These are phyloP conservation scores for Chaetomium fimeti DNA, from an alignment of 495 filamentous ascomycete species.

Conservation along the genomic window DNA sequence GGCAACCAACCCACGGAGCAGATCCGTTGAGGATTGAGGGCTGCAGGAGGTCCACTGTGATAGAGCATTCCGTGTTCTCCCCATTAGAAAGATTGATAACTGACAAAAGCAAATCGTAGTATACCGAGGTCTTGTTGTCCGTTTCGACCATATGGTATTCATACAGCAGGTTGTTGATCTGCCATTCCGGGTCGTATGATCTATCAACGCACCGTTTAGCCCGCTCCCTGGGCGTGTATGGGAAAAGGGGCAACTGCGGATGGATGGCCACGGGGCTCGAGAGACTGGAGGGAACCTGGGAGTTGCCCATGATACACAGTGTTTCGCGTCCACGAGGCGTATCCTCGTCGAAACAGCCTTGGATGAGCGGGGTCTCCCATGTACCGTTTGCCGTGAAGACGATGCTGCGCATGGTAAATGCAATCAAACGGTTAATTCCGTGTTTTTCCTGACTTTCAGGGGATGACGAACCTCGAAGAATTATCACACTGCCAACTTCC, in stretches of 20 bases:
- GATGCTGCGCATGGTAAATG: not conserved
- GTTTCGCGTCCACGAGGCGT: not conserved
- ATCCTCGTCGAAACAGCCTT: conserved; percentile 1
- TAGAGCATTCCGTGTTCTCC: not conserved
- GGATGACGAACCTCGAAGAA: not conserved
- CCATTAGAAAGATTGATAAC: not conserved
- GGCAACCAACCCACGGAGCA: not conserved
- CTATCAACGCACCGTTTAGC: conserved; percentile 4
- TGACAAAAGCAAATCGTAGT: not conserved
- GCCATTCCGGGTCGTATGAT: conserved; percentile 2
- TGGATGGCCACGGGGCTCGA: not conserved
- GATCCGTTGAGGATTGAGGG: not conserved
- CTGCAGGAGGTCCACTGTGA: not conserved
- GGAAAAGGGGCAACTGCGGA: not conserved
- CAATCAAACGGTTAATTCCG: not conserved
- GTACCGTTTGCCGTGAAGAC: not conserved
- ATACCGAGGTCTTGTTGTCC: not conserved
- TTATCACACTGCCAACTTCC: conserved; percentile 2
- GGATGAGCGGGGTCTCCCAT: conserved; percentile 1
- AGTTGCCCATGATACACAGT: conserved; percentile 4
- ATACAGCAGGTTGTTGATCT: not conserved
- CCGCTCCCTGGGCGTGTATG: conserved; percentile 1
- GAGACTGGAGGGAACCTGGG: not conserved
- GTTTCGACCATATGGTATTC: not conserved
- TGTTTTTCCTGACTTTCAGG: not conserved